A percentile compares a stretch with the other conserved stretches of the same genome.
phyloP scores from a whole-genome alignment of 352 stramenopile genomes.

The Phytopythium cucurbitacearum region DNA sequence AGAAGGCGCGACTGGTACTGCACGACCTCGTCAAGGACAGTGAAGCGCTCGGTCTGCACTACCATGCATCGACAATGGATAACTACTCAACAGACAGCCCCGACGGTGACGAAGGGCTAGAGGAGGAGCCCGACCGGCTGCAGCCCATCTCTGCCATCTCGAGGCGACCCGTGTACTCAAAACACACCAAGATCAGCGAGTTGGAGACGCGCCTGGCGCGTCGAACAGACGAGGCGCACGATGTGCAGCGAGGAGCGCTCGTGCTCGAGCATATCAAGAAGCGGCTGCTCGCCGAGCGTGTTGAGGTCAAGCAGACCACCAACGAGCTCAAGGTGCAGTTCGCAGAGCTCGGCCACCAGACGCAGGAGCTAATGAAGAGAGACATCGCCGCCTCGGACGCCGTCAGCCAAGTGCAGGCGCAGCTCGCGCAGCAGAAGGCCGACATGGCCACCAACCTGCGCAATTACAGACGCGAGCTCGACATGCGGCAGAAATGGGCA shows the following conservation, averaged over 20 bases:
- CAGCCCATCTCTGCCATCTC: constrained; percentile 76
- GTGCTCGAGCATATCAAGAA: constrained; percentile 83
- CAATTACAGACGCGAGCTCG: constrained; percentile 64
- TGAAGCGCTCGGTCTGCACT: constrained; percentile 59
- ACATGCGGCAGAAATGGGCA: constrained; percentile 71
- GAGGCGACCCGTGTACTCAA: constrained; percentile 74
- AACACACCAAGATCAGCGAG: constrained; percentile 80
- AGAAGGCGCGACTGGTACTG: constrained; percentile 52
- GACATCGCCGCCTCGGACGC: constrained; percentile 68
- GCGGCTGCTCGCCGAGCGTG: constrained; percentile 48
- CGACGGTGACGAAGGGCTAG: constrained; percentile 18
- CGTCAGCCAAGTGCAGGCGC: constrained; percentile 65
- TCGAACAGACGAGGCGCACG: constrained; percentile 47
- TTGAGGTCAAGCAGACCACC: constrained; percentile 41
- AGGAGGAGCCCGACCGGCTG: constrained; percentile 48
- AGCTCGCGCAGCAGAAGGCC: constrained; percentile 59
- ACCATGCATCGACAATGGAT: constrained; percentile 10
- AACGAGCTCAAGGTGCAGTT: constrained; percentile 66
- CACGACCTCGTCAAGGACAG: constrained; percentile 80
- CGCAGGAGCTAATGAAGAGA: constrained; percentile 73
- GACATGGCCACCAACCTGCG: constrained; percentile 59
- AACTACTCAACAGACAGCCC: neutral
- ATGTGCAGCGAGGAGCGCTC: constrained; percentile 56
- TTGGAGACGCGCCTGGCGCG: constrained; percentile 62
- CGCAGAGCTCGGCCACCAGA: constrained; percentile 53